Evolutionary conservation across 1,284 basidiomycete genomes (phyloP).

Genomic region (Moesziomyces globuligerus): DNA sequence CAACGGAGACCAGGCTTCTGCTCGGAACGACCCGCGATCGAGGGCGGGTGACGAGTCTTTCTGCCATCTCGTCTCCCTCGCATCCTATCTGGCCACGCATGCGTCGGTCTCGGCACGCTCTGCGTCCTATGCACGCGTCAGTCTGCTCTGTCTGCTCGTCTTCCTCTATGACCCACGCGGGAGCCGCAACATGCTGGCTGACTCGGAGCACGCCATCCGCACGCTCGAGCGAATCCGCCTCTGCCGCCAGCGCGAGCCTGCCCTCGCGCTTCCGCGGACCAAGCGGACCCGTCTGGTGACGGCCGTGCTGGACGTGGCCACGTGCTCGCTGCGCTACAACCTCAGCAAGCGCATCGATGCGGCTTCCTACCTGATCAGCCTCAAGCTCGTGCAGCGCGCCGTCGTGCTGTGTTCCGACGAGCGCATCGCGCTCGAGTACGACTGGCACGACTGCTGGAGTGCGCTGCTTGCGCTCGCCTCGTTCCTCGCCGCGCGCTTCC

Average conservation of each 20-base stretch:
- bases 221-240: slow-evolving; percentile 32
- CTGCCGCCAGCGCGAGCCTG: slow-evolving; percentile 59
- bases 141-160: slow-evolving; percentile 48
- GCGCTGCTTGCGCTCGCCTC: slow-evolving; percentile 44
- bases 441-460: slow-evolving; percentile 58
- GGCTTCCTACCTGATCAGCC: slow-evolving; percentile 41
- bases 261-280: slow-evolving; percentile 28
- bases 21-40: slow-evolving; percentile 1
- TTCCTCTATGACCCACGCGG: slow-evolving; percentile 49
- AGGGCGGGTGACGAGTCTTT: slow-evolving; percentile 32
- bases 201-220: slow-evolving; percentile 8
- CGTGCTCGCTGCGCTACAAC: slow-evolving; percentile 58
- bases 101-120: slow-evolving; percentile 48
- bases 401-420: slow-evolving; percentile 47
- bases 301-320: slow-evolving; percentile 47
- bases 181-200: slow-evolving; percentile 35
- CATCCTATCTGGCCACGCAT: slow-evolving; percentile 56
- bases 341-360: slow-evolving; percentile 58
- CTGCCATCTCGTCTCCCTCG: slow-evolving; percentile 44
- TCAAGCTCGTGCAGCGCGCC: slow-evolving; percentile 51
- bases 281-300: slow-evolving; percentile 53
- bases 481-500: slow-evolving; percentile 44
- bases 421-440: slow-evolving; percentile 53
- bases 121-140: slow-evolving; percentile 42
- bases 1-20: not conserved